Evolutionary conservation across 345 rosid genomes (phyloP).

Genomic region (Gossypium rotundifolium): DNA sequence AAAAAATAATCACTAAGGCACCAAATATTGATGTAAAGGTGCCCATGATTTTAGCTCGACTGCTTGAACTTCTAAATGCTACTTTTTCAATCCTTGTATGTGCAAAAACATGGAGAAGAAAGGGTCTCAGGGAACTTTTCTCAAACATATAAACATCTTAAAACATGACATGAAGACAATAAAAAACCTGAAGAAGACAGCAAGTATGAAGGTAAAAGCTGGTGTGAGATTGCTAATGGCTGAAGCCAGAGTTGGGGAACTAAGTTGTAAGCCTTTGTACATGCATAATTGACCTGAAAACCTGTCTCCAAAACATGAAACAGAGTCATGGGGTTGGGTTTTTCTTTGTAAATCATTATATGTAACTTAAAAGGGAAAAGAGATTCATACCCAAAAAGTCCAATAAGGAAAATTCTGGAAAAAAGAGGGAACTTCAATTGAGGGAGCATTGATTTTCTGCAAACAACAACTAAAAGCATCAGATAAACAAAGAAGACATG

Average conservation of each 20-base stretch:
- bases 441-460: conserved; percentile 18
- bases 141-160: neutral
- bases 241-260: conserved; percentile 29
- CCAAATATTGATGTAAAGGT: conserved; percentile 29
- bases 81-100: conserved; percentile 64
- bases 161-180: neutral
- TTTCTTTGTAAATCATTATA: neutral
- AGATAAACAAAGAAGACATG: neutral
- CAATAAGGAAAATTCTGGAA: conserved; percentile 26
- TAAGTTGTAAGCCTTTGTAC: neutral
- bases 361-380: neutral
- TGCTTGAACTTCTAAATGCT: conserved; percentile 44
- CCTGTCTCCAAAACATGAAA: neutral
- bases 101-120: neutral
- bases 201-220: conserved; percentile 20
- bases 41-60: conserved; percentile 73
- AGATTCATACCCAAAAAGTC: conserved; percentile 22
- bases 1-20: neutral
- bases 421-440: conserved; percentile 17
- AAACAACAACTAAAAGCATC: neutral
- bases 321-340: neutral
- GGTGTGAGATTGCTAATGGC: neutral
- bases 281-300: neutral
- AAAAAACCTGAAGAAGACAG: conserved; percentile 22
- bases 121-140: neutral